Base-by-base conservation (phyloP, 148 eudicot genomes). In the Rhododendron williamsianum region DNA sequence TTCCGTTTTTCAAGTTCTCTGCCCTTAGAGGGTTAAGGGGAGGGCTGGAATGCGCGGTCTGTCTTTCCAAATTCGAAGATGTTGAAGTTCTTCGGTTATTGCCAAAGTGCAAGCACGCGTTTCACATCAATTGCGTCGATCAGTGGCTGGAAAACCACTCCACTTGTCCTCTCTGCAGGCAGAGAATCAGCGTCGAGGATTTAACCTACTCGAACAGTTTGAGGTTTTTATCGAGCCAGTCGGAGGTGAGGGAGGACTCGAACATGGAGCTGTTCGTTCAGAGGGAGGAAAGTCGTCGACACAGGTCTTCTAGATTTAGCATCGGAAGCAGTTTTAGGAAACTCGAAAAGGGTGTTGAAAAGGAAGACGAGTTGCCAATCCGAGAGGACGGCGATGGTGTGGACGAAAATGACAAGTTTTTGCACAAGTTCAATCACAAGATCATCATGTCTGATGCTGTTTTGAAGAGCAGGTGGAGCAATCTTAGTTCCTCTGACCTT, bases 61-160 rank as follows among this genome's bases (percentile, higher is more conserved):
- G 98, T 43, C 84, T 96, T n/a, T 89, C 96, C 0, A 92, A 83
- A 86, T 96, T 91, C 58, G 93, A 92, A 67, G 98, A 93, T 9
- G 7, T 84, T 8, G 96, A 96, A 78, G 79, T 91, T 41, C 89
- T 96, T 0, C 80, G 98, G 25, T 56, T 96, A 23, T 71, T 96
- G 4, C 98, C 98, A 5, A 94, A 93, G 82, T 95, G 98, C 82
- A 94, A 90, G 16, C 98, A 95, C 46, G 96, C 93, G 13, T 95
- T 95, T 84, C 98, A 96, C 38, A 86, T 92, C 19, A 86, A 87
- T 56, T 96, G 98, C 76, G 84, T 96, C 12, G 98, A 96, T 71
- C 84, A 83, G 58, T 96, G 98, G 98, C 93, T 96, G 4, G 91
- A 89, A 36, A 86, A 76, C n/a, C 96, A 94, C 87, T 93, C 98